Evolutionary conservation across 331 rosid genomes (phyloP).

Genomic region (Malus hybrid): DNA sequence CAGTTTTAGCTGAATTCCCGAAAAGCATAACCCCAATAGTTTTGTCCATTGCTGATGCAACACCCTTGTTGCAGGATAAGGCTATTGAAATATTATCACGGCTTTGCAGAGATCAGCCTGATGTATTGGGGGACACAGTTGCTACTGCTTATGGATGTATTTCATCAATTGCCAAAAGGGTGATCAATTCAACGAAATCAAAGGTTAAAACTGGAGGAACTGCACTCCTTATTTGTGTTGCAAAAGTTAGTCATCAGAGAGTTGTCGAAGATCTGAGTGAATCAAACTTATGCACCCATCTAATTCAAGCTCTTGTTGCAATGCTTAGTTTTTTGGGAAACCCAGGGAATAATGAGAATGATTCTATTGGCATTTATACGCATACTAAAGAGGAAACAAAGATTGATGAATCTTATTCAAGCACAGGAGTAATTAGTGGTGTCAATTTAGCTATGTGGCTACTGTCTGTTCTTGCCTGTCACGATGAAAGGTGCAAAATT

Average conservation of each 20-base stretch:
- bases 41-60: slow-evolving; percentile 60
- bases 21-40: slow-evolving; percentile 77
- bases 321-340: slow-evolving; percentile 47
- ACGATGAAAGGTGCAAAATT: slow-evolving; percentile 59
- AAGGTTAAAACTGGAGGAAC: slow-evolving; percentile 82
- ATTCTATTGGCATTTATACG: slow-evolving; percentile 62
- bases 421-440: slow-evolving; percentile 59
- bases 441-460: slow-evolving; percentile 78
- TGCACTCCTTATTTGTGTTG: slow-evolving; percentile 86
- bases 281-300: slow-evolving; percentile 48
- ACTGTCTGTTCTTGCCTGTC: slow-evolving; percentile 80
- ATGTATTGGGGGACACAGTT: slow-evolving; percentile 62
- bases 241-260: slow-evolving; percentile 70
- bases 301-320: slow-evolving; percentile 78
- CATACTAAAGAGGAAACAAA: slow-evolving; percentile 39
- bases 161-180: slow-evolving; percentile 70
- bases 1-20: slow-evolving; percentile 81
- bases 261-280: slow-evolving; percentile 71
- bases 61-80: slow-evolving; percentile 75
- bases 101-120: slow-evolving; percentile 76
- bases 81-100: slow-evolving; percentile 83
- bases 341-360: slow-evolving; percentile 36
- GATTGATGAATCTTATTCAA: slow-evolving; percentile 34
- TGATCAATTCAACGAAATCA: slow-evolving; percentile 57
- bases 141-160: slow-evolving; percentile 62